Base-by-base conservation (phyloP, 2,329 filamentous ascomycete species). In the Colletotrichum siamense region DNA sequence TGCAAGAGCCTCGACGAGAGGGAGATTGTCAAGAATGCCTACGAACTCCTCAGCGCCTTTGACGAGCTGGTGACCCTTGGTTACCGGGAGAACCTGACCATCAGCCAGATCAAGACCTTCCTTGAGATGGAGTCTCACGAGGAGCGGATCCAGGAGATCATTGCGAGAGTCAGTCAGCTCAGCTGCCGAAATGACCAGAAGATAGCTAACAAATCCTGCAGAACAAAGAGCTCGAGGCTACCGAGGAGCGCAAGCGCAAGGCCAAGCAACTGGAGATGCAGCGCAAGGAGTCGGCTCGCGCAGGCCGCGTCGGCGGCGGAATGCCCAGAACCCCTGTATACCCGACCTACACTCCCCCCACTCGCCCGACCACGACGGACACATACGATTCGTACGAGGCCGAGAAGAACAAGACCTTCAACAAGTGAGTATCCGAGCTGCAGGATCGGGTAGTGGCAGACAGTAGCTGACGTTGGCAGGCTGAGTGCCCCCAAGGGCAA, bases 51-150 rank as follows among this genome's bases (percentile, higher is more conserved):
- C 79, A 98, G 95, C 85, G 97, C 97, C 63, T 99, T 99, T 82
- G 97, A 99, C 83, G 97, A 99, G 88, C 91, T 99, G 75, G 96
- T 99, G 77, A 98, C 96, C 1, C 89, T 98, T 78, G 97, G 97
- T 15, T 99, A 99, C 87, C 89, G 97, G 82, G 97, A 99, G 88
- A 99, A 99, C 86, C 88, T 99, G 80, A 98, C 96, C 28, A 92
- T 99, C 81, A 95, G 93, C 86, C 98, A 99, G 87, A 99, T 99
- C 89, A 98, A 98, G 91, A 98, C 97, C 4, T 99, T 99, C 90
- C 87, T 99, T 80, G 98, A 99, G 83, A 99, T 99, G 97, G 97
- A 99, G 86, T 97, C 94, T 86, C 97, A 99, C 83, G 98, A 99
- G 87, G 97, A 99, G 90, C 93, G 97, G 83, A 99, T 99, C 80